Percentiles rank a stretch among this genome's conserved stretches.
phyloP scores from a whole-genome alignment of 1,284 basidiomycete species.

The Fistulinella cinereoalba region DNA sequence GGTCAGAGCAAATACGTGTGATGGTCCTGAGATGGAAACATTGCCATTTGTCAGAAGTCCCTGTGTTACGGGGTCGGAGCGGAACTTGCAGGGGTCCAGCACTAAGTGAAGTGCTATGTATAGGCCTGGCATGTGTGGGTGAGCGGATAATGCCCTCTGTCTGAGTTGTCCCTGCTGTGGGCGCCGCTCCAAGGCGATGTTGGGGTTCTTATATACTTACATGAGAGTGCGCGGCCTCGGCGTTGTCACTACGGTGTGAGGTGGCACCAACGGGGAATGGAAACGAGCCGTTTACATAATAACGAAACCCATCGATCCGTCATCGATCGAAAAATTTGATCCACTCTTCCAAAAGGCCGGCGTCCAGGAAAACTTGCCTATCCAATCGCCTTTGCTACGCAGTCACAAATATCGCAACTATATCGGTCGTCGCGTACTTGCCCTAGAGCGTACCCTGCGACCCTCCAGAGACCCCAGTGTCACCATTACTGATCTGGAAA shows the following conservation, averaged over 20 bases:
- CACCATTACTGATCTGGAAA: conserved; percentile 72
- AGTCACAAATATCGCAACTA: conserved; percentile 13
- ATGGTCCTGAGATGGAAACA: conserved; percentile 14
- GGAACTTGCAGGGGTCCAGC: conserved; percentile 17
- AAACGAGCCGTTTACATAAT: conserved; percentile 26
- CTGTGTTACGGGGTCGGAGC: conserved; percentile 20
- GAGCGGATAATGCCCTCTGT: conserved; percentile 18
- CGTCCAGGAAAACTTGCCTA: not conserved
- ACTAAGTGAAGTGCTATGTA: conserved; percentile 14
- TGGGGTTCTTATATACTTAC: conserved; percentile 15
- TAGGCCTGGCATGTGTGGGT: conserved; percentile 7
- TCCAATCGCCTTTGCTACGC: conserved; percentile 25
- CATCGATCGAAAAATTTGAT: conserved; percentile 21
- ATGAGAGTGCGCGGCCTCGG: not conserved
- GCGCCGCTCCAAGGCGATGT: conserved; percentile 23
- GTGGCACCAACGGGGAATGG: conserved; percentile 5
- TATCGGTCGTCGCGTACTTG: conserved; percentile 36
- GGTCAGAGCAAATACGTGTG: conserved; percentile 7
- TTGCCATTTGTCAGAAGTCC: conserved; percentile 7
- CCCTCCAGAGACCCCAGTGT: no score
- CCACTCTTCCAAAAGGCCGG: conserved; percentile 1
- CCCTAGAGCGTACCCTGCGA: conserved; percentile 30
- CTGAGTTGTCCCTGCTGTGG: conserved; percentile 11
- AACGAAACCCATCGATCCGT: conserved; percentile 8
- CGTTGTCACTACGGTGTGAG: not conserved